These are phyloP conservation scores for Calonectria pseudoreteaudii DNA, from an alignment of 2,329 filamentous ascomycete species.

Conservation along the genomic window DNA sequence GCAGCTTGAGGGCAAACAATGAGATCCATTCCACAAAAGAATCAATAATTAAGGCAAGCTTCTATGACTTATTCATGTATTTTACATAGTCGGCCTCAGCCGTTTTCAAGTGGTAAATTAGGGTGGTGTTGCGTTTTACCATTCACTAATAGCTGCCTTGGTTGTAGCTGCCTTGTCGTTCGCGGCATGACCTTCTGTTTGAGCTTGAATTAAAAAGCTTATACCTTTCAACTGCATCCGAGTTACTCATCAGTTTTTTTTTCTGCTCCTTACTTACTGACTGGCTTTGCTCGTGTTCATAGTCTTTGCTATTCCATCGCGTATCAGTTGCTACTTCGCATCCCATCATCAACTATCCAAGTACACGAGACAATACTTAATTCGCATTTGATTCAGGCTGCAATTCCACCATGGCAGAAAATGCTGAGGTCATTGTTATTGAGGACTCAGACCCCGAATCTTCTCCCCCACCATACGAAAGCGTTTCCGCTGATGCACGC, in stretches of 20 bases:
- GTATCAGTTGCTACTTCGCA: background rate
- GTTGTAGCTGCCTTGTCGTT: background rate
- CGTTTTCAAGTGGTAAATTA: background rate
- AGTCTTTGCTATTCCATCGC: background rate
- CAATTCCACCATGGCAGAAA: background rate
- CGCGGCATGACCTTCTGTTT: background rate
- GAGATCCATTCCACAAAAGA: background rate
- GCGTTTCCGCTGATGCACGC: background rate
- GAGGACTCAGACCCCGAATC: background rate
- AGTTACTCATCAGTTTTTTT: background rate
- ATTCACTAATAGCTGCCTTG: background rate
- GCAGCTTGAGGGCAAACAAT: background rate
- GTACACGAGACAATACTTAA: background rate
- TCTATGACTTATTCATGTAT: background rate
- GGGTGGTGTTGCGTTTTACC: background rate
- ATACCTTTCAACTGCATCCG: background rate
- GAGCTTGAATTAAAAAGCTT: background rate
- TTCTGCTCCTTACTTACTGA: too few species aligned
- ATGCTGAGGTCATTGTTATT: background rate
- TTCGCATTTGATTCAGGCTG: too few species aligned
- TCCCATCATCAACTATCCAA: background rate
- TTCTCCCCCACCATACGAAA: background rate
- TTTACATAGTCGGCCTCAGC: background rate
- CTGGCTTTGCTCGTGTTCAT: background rate
- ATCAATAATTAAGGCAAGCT: background rate